These are phyloP conservation scores for Ceratocystiopsis minuta DNA, from an alignment of 2,329 filamentous ascomycete genomes.

Conservation along the genomic window DNA sequence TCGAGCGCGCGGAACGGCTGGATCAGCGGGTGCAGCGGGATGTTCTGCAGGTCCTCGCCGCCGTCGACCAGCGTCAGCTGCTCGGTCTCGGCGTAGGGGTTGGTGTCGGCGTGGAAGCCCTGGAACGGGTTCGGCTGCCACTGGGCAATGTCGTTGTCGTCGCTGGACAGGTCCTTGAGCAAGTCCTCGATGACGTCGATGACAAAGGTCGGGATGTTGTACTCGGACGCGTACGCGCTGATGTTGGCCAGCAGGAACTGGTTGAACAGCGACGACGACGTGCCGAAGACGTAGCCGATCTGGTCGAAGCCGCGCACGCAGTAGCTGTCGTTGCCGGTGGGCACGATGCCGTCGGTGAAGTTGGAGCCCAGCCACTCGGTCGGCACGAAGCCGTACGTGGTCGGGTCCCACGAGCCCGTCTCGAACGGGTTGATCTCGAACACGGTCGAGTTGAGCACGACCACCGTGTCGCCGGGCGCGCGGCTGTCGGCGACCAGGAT, in stretches of 20 bases:
- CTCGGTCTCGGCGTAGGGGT: slow-evolving; percentile 17
- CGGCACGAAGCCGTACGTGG: slow-evolving; percentile 39
- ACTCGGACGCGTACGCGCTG: slow-evolving; percentile 13
- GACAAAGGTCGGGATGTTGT: slow-evolving; percentile 28
- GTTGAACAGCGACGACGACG: slow-evolving; percentile 74
- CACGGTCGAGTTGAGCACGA: slow-evolving; percentile 37
- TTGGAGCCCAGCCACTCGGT: slow-evolving; percentile 42
- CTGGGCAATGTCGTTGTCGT: slow-evolving; percentile 28
- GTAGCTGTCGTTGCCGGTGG: slow-evolving; percentile 27
- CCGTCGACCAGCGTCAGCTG: slow-evolving; percentile 31
- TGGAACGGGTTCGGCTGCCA: slow-evolving; percentile 45
- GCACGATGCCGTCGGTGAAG: slow-evolving; percentile 35
- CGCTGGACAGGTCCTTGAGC: slow-evolving; percentile 34
- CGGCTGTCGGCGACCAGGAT: slow-evolving; percentile 31
- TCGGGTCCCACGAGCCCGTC: slow-evolving; percentile 44
- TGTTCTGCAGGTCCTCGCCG: slow-evolving; percentile 30
- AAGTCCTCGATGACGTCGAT: slow-evolving; percentile 31
- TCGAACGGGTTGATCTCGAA: slow-evolving; percentile 51
- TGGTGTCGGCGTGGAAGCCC: slow-evolving; percentile 26
- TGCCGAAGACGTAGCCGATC: slow-evolving; percentile 68
- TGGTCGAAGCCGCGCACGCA: slow-evolving; percentile 75
- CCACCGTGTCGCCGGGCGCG: slow-evolving; percentile 23
- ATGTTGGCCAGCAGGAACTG: slow-evolving; percentile 50
- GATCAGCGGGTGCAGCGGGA: slow-evolving; percentile 33
- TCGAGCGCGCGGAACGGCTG: slow-evolving; percentile 34